Percentiles rank a stretch among this genome's conserved stretches.
Conservation (phyloP, 306 rosid genomes). For the Cicer chorassanicum region DNA sequence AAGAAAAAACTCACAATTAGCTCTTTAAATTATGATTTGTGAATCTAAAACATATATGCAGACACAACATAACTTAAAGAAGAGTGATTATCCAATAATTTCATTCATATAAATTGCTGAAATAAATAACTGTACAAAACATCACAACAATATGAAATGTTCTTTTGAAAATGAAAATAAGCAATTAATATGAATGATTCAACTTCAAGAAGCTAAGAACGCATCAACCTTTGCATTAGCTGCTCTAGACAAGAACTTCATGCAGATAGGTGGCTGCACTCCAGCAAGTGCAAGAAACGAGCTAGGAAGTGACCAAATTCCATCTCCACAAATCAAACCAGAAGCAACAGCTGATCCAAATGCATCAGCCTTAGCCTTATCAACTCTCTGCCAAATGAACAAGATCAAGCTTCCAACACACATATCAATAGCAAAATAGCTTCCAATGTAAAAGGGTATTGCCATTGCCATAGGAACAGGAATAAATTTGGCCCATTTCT, state of each 20-base stretch:
- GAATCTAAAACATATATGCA: not conserved
- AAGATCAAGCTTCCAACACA: slow-evolving; percentile 59
- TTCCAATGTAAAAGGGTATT: slow-evolving; percentile 61
- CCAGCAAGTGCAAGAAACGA: slow-evolving; percentile 56
- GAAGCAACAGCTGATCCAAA: slow-evolving; percentile 59
- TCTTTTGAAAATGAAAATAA: not conserved
- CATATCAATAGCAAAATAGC: slow-evolving; percentile 59
- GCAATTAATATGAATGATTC: not conserved
- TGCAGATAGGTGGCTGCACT: slow-evolving; percentile 58
- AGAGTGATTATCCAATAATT: not conserved
- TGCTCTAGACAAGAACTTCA: slow-evolving; percentile 56
- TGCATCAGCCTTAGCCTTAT: slow-evolving; percentile 53
- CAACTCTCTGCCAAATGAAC: slow-evolving; percentile 48
- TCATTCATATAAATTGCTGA: not conserved
- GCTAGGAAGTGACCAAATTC: slow-evolving; percentile 63
- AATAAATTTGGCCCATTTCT: slow-evolving; percentile 46
- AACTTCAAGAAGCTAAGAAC: slow-evolving; percentile 45
- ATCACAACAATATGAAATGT: not conserved
- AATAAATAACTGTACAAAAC: not conserved
- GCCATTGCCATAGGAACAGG: slow-evolving; percentile 69
- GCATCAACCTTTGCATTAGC: slow-evolving; percentile 48
- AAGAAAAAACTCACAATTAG: not conserved
- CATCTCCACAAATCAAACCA: slow-evolving; percentile 66
- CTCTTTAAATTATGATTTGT: not conserved
- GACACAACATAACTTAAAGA: not conserved